Conservation (phyloP, 2,329 filamentous ascomycete genomes). For the Calonectria leucothoes region DNA sequence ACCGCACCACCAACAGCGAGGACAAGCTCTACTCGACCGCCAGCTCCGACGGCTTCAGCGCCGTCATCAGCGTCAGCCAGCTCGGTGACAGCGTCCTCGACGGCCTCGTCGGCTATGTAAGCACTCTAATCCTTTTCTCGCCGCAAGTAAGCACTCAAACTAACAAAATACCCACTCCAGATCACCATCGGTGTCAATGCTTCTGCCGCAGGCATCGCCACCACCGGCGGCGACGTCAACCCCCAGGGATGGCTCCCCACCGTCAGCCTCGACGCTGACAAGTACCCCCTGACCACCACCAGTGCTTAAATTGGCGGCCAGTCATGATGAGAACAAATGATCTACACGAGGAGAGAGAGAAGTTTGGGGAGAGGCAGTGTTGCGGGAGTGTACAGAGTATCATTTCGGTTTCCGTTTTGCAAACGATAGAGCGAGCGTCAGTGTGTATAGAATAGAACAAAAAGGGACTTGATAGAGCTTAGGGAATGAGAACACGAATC, state of each 20-base stretch:
- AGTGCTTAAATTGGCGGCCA: background rate
- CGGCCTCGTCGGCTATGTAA: slow-evolving; percentile 19
- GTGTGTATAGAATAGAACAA: background rate
- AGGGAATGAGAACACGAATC: background rate
- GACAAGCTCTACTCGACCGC: slow-evolving; percentile 8
- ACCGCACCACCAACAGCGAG: slow-evolving; percentile 18
- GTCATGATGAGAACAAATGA: background rate
- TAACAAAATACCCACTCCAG: background rate
- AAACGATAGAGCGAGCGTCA: background rate
- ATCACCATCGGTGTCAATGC: slow-evolving; percentile 19
- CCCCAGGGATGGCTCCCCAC: slow-evolving; percentile 19
- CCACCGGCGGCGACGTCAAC: slow-evolving; percentile 2
- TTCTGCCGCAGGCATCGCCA: slow-evolving; percentile 3
- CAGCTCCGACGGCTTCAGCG: slow-evolving; percentile 14
- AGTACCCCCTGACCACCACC: slow-evolving; percentile 3
- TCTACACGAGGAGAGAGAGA: background rate
- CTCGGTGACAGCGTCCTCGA: slow-evolving; percentile 14
- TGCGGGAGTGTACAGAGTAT: background rate
- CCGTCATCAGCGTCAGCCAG: slow-evolving; percentile 17
- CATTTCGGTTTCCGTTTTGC: background rate
- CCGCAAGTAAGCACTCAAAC: background rate
- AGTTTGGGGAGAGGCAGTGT: background rate
- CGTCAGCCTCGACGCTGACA: slow-evolving; percentile 12
- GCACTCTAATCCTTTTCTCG: background rate
- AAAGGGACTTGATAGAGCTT: background rate